These are phyloP conservation scores for Claviceps quebecensis DNA, from an alignment of 2,329 filamentous ascomycete species.

Conservation along the genomic window DNA sequence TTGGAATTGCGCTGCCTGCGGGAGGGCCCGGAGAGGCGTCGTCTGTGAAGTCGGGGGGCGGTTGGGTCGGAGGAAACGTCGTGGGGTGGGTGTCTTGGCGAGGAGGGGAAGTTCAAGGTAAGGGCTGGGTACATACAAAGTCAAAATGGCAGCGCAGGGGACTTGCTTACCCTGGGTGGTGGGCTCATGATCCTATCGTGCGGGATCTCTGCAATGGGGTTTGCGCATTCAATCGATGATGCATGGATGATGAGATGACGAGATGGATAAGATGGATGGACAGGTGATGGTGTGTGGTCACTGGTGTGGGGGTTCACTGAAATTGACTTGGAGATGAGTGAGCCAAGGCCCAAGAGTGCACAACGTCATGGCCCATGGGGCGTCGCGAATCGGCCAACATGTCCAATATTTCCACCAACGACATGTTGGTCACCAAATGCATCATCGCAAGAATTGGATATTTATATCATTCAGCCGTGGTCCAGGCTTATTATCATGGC, in stretches of 20 bases:
- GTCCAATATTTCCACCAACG: too few relatives aligned
- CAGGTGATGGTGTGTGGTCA: not conserved
- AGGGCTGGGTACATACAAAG: not conserved
- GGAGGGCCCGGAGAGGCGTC: slow-evolving; percentile 17
- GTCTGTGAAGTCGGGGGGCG: not conserved
- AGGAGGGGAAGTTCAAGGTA: not conserved
- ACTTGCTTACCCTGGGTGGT: slow-evolving; percentile 1
- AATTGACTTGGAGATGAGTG: too few relatives aligned
- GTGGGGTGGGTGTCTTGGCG: slow-evolving; percentile 25
- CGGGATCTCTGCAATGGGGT: not conserved
- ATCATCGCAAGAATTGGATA: not conserved
- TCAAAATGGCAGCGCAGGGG: not conserved
- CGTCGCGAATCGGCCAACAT: too few relatives aligned
- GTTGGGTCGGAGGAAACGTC: slow-evolving; percentile 24
- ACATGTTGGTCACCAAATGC: not conserved
- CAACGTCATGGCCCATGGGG: too few relatives aligned
- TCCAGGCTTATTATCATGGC: not conserved
- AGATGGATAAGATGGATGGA: not conserved
- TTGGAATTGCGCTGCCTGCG: slow-evolving; percentile 18
- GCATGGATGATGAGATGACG: not conserved
- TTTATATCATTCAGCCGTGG: not conserved
- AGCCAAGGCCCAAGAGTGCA: too few relatives aligned
- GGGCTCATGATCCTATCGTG: not conserved
- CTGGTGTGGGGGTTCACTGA: not conserved
- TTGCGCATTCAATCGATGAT: not conserved